Evolutionary conservation across 768 basidiomycete species (phyloP), one percentile per base, ranked within the genome.

Genomic region (Ramaria rubella): DNA sequence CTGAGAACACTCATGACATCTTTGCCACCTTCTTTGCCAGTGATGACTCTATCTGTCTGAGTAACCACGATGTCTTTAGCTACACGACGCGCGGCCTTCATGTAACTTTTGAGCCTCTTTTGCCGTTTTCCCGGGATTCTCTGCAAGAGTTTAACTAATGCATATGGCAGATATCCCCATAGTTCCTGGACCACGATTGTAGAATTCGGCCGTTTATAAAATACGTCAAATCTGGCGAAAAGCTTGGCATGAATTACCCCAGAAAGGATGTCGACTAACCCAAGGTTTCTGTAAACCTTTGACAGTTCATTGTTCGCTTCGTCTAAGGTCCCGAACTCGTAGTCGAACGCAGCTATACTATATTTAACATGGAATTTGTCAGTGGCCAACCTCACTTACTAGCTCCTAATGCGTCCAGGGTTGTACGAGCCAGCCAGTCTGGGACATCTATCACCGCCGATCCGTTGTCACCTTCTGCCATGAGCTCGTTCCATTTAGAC

Each of bases 1-100:
- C 54, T 19, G 19, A 55, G 30, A 31, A 27, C 45, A 33, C 54
- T 55, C 40, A 55, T 44, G n/a, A 46, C 7, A 27, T 55, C 54
- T 23, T 55, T 45, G 9, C 54, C 40, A 5, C 14, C 4, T 9
- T 34, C 12, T 27, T 45, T 27, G 15, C 54, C 54, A 2, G 30
- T n/a, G 11, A 14, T 17, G 6, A 45, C 11, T 12, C 26, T 17
- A 23, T 30, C 30, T 34, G 29, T 46, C 23, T 55, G 21, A 44
- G 34, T 43, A 11, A 9, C 19, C n/a, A 55, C 19, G 29, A 45
- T 55, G 7, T 17, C 40, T 11, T 14, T 15, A 29, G 11, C 40
- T n/a, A 55, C 4, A 12, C 45, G 42, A 5, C n/a, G 12, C n/a
- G 42, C 29, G n/a, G 33, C 30, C 12, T 12, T 21, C 30, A n/a